Percentiles rank a stretch among this genome's conserved stretches.
These are phyloP conservation scores for Nyssa sinensis DNA, from an alignment of 148 eudicot genomes.

Conservation along the genomic window DNA sequence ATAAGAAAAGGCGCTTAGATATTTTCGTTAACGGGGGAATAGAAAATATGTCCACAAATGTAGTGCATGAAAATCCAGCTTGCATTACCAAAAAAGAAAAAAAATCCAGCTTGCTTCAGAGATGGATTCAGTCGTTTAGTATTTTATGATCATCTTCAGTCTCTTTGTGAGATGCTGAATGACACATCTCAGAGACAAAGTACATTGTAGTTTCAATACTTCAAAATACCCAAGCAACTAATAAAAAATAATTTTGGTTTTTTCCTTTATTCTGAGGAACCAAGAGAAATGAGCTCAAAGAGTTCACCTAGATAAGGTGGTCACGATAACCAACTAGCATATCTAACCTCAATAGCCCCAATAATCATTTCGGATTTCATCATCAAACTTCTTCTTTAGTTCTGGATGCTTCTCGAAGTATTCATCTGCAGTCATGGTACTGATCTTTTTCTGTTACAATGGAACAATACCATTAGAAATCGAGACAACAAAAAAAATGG, in stretches of 20 bases:
- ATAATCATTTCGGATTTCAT: slow-evolving; percentile 93
- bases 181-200: not conserved
- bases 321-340: not conserved
- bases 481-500: not conserved
- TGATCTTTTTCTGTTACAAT: slow-evolving; percentile 59
- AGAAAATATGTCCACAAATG: too few species aligned
- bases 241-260: not conserved
- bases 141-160: too few species aligned
- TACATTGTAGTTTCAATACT: not conserved
- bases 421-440: slow-evolving; percentile 99
- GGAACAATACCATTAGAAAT: not conserved
- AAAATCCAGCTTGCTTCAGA: not conserved
- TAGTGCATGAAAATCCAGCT: too few species aligned
- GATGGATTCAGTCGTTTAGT: not conserved
- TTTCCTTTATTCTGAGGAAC: not conserved
- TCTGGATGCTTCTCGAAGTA: slow-evolving; percentile 96
- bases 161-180: not conserved
- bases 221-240: not conserved
- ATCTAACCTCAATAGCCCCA: slow-evolving; percentile 75
- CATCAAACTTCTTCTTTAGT: slow-evolving; percentile 94
- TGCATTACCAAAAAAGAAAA: too few species aligned
- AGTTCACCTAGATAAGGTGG: not conserved
- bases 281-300: not conserved
- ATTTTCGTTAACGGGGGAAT: too few species aligned
- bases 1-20: too few species aligned